A percentile compares a stretch with the other conserved stretches of the same genome.
Conservation (phyloP, 345 rosid species). For the Balakata baccata region DNA sequence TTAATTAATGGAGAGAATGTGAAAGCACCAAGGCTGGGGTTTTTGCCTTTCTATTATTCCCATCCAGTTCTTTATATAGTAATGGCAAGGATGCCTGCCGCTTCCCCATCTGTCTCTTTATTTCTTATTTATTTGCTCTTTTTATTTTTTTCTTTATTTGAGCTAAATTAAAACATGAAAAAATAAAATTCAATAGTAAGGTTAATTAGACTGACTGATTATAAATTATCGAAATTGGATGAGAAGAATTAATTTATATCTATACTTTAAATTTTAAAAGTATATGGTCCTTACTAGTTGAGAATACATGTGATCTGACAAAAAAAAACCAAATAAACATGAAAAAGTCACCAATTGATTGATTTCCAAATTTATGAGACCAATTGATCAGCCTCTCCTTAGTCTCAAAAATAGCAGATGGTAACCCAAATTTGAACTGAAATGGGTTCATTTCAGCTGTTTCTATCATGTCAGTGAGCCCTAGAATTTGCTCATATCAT, state of each 20-base stretch:
- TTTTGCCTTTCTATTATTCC: constrained; percentile 2
- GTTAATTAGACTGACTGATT: too few species aligned
- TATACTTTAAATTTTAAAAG: too few species aligned
- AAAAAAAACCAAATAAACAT: too few species aligned
- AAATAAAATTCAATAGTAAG: too few species aligned
- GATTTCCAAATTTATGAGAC: neutral
- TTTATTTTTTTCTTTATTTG: neutral
- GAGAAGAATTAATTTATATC: too few species aligned
- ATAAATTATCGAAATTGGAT: too few species aligned
- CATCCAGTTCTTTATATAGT: constrained; percentile 5
- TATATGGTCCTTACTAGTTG: too few species aligned
- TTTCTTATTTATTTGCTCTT: neutral
- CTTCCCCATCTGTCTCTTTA: constrained; percentile 13
- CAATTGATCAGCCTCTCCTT: neutral
- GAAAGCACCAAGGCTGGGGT: constrained; percentile 9
- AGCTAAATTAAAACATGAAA: too few species aligned
- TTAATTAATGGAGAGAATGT: neutral
- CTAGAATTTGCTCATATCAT: neutral
- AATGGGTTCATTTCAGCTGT: neutral
- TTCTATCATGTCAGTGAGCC: neutral
- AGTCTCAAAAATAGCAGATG: neutral
- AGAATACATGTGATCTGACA: too few species aligned
- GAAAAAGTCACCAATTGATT: too few species aligned
- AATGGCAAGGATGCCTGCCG: constrained; percentile 34
- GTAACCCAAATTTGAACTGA: neutral